Percentiles rank a stretch among this genome's conserved stretches.
phyloP scores from a whole-genome alignment of 225 moss, liverwort and hornwort genomes.

The Pseudisothecium myosuroides region DNA sequence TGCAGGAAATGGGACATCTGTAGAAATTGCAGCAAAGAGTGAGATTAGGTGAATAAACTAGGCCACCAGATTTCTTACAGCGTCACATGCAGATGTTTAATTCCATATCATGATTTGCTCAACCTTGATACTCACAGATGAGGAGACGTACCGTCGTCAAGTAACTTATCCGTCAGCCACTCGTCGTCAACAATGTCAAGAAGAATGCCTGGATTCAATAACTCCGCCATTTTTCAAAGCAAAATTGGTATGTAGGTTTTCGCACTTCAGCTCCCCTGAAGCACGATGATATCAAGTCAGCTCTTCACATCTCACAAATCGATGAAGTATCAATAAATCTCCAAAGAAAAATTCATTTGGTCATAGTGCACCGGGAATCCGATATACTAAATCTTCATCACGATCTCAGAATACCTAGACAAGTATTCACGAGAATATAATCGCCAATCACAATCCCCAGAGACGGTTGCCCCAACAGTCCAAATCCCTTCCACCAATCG shows the following conservation, averaged over 20 bases:
- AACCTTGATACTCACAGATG: not conserved
- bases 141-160: slow-evolving; percentile 52
- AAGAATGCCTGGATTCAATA: slow-evolving; percentile 56
- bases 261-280: not conserved
- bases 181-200: slow-evolving; percentile 88
- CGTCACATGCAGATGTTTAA: not conserved
- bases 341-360: not conserved
- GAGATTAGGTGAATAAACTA: not conserved
- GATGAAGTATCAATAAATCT: not conserved
- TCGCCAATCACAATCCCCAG: not conserved
- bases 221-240: slow-evolving; percentile 38
- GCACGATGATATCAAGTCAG: not conserved
- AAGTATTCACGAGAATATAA: not conserved
- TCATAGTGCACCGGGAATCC: not conserved
- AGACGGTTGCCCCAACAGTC: not conserved
- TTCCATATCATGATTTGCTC: not conserved
- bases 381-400: not conserved
- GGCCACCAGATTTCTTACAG: not conserved
- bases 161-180: slow-evolving; percentile 79
- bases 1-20: slow-evolving; percentile 79
- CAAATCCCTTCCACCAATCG: not conserved
- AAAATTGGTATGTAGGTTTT: not conserved
- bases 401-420: not conserved
- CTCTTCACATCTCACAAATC: not conserved
- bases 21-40: not conserved